Evolutionary conservation across 176 grass and related monocot species (phyloP).

Genomic region (Raddia distichophylla): DNA sequence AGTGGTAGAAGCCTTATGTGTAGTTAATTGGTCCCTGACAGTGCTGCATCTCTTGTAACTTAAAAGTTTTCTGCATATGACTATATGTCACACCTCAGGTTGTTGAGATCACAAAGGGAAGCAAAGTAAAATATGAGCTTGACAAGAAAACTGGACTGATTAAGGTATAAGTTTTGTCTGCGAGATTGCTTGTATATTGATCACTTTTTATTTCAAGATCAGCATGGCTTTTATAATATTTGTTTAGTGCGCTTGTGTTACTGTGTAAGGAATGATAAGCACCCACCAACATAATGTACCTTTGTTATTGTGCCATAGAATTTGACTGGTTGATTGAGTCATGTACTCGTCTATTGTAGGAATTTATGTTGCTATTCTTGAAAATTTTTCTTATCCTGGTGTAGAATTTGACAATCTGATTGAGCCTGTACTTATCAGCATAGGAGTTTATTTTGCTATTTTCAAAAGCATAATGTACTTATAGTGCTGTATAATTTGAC

Average conservation of each 20-base stretch:
- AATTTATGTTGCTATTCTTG: background rate
- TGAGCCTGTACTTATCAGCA: conserved; percentile 57
- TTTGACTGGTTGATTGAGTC: background rate
- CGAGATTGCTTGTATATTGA: background rate
- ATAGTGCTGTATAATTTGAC: conserved; percentile 23
- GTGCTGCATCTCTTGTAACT: background rate
- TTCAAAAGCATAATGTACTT: background rate
- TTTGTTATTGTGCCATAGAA: background rate
- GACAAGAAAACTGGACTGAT: conserved; percentile 82
- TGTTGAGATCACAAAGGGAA: conserved; percentile 82
- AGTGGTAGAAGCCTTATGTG: background rate
- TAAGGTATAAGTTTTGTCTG: conserved; percentile 51
- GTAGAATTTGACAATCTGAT: conserved; percentile 50
- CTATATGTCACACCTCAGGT: conserved; percentile 42
- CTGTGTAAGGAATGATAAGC: background rate
- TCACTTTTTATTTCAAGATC: conserved; percentile 11
- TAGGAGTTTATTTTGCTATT: conserved; percentile 5
- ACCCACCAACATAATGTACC: conserved; percentile 5
- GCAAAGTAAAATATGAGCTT: conserved; percentile 86
- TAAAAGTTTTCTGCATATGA: background rate
- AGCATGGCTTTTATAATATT: background rate
- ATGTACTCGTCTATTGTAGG: background rate
- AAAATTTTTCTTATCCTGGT: conserved; percentile 2
- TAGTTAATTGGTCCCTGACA: background rate
- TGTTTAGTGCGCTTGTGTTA: background rate